phyloP scores from a whole-genome alignment of 352 stramenopile species.

The Globisporangium echinulatum region DNA sequence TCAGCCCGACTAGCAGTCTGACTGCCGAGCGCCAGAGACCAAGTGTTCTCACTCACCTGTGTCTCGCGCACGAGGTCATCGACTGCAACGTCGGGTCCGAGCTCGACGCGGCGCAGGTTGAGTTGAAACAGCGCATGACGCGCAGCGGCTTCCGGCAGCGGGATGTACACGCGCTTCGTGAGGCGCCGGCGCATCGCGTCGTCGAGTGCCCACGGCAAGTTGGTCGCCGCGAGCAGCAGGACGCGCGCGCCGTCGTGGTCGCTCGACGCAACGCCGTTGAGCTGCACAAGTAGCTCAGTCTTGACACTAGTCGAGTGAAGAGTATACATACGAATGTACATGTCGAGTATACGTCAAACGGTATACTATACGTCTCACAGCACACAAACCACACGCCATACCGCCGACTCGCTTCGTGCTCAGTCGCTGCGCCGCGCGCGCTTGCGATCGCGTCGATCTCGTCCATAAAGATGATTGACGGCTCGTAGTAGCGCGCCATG shows the following conservation, averaged over 20 bases:
- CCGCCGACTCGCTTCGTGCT: slow-evolving; percentile 81
- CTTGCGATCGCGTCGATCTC: slow-evolving; percentile 95
- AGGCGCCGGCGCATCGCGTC: slow-evolving; percentile 91
- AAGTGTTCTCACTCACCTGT: slow-evolving; percentile 14
- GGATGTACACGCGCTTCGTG: slow-evolving; percentile 85
- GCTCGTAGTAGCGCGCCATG: slow-evolving; percentile 96
- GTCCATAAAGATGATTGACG: slow-evolving; percentile 98
- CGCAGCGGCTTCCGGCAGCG: slow-evolving; percentile 12
- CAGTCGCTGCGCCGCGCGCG: slow-evolving; percentile 53
- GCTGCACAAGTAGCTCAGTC: slow-evolving; percentile 97
- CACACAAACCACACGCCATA: slow-evolving; percentile 10
- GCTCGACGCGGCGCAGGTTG: slow-evolving; percentile 25
- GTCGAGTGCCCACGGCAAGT: slow-evolving; percentile 96
- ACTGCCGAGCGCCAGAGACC: too few species aligned
- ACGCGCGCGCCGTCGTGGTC: slow-evolving; percentile 29
- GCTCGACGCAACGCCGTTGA: slow-evolving; percentile 86
- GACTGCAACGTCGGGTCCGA: slow-evolving; percentile 49
- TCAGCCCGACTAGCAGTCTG: too few species aligned
- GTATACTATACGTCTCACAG: neutral
- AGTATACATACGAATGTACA: too few species aligned
- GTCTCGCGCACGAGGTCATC: slow-evolving; percentile 53
- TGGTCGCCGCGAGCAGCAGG: slow-evolving; percentile 95
- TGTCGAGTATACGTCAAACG: neutral
- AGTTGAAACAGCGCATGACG: slow-evolving; percentile 27
- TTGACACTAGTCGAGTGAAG: slow-evolving; percentile 76